These are phyloP conservation scores for Paracorniculantispora psalliotae DNA, from an alignment of 2,329 filamentous ascomycete genomes.

Conservation along the genomic window DNA sequence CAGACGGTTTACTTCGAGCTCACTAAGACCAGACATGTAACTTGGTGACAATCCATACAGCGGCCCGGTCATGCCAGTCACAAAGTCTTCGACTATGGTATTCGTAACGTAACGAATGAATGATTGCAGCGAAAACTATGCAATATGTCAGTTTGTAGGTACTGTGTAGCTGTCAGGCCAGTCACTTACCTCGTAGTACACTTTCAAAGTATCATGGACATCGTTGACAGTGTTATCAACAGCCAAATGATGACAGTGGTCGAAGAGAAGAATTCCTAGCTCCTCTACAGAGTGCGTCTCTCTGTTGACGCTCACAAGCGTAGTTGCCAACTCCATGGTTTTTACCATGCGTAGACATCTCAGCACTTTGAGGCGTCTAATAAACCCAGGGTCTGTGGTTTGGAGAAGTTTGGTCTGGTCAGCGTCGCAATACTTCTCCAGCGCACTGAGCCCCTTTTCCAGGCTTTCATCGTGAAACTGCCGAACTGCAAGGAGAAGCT, in stretches of 20 bases:
- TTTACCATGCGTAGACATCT: slow-evolving; percentile 20
- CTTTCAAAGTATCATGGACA: slow-evolving; percentile 32
- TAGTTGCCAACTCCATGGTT: background rate
- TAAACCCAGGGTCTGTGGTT: slow-evolving; percentile 22
- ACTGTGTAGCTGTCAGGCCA: background rate
- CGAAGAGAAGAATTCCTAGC: slow-evolving; percentile 7
- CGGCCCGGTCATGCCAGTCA: slow-evolving; percentile 18
- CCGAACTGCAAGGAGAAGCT: slow-evolving; percentile 13
- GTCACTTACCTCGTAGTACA: slow-evolving; percentile 32
- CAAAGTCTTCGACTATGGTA: slow-evolving; percentile 22
- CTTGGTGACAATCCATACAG: slow-evolving; percentile 8
- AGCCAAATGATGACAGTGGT: slow-evolving; percentile 13
- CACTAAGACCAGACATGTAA: background rate
- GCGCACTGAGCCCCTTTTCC: slow-evolving; percentile 7
- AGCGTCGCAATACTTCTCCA: slow-evolving; percentile 9
- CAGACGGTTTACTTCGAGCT: background rate
- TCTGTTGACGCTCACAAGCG: background rate
- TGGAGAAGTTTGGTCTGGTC: slow-evolving; percentile 18
- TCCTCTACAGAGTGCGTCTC: background rate
- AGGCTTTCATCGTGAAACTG: slow-evolving; percentile 4
- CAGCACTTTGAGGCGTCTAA: slow-evolving; percentile 18
- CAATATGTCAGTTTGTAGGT: background rate
- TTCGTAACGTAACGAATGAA: slow-evolving; percentile 22
- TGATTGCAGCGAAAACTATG: slow-evolving; percentile 19
- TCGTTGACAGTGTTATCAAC: slow-evolving; percentile 27